These are phyloP conservation scores for Eucalyptus erythrocorys DNA, from an alignment of 345 rosid species.

Conservation along the genomic window DNA sequence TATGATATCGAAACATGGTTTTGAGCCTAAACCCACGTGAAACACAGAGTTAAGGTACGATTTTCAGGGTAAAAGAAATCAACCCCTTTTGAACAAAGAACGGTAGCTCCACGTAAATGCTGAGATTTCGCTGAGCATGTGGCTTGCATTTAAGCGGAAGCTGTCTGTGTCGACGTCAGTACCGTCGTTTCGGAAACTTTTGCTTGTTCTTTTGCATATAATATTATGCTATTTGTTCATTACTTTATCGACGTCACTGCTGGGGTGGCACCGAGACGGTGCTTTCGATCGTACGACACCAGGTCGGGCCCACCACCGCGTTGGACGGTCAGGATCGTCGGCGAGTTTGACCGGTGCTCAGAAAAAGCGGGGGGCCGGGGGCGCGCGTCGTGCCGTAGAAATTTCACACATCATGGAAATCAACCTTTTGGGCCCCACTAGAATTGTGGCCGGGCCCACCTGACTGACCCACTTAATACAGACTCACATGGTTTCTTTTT, in stretches of 20 bases:
- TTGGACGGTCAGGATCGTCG: neutral
- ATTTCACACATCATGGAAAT: neutral
- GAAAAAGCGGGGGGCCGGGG: neutral
- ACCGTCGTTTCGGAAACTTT: neutral
- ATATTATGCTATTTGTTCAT: too few species aligned
- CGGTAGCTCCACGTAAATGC: neutral
- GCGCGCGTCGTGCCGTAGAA: neutral
- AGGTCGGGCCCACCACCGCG: neutral
- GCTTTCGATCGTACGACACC: neutral
- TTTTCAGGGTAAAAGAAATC: neutral
- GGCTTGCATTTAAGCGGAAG: neutral
- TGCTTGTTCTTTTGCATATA: neutral
- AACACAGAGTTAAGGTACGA: neutral
- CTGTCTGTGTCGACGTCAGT: neutral
- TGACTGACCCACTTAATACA: neutral
- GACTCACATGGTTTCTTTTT: neutral
- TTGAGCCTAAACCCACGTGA: neutral
- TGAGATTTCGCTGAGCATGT: neutral
- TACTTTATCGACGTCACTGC: neutral
- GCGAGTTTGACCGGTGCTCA: neutral
- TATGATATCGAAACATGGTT: neutral
- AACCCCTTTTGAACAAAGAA: neutral
- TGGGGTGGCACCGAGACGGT: neutral
- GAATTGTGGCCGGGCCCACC: neutral
- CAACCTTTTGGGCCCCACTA: neutral